phyloP scores from a whole-genome alignment of 495 filamentous ascomycete species.

The Penicillium silybi region DNA sequence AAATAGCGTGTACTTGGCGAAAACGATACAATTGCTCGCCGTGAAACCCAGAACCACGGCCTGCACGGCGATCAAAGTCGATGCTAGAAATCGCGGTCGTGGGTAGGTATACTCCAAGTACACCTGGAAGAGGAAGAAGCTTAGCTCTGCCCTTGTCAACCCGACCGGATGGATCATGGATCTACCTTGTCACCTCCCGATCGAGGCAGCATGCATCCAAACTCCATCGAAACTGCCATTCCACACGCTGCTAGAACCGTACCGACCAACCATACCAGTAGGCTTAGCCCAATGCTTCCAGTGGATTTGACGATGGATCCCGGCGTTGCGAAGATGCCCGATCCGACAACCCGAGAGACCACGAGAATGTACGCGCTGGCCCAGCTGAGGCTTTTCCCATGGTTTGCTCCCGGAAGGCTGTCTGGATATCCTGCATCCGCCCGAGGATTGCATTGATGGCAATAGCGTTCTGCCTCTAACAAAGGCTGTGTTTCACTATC shows the following conservation, averaged over 20 bases:
- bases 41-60: constrained; percentile 69
- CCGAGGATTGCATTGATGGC: constrained; percentile 1
- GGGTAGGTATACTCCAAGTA: constrained; percentile 77
- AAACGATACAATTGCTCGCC: constrained; percentile 43
- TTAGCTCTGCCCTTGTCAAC: constrained; percentile 2
- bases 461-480: constrained; percentile 10
- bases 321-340: constrained; percentile 72
- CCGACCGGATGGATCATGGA: neutral
- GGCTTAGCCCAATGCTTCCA: constrained; percentile 62
- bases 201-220: constrained; percentile 67
- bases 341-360: constrained; percentile 71
- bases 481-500: constrained; percentile 28
- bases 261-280: constrained; percentile 62
- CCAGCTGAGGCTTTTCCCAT: constrained; percentile 51
- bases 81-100: constrained; percentile 63
- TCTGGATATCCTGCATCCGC: constrained; percentile 4
- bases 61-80: constrained; percentile 62
- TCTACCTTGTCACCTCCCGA: constrained; percentile 63
- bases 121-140: constrained; percentile 34
- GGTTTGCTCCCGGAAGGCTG: constrained; percentile 10
- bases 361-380: constrained; percentile 69
- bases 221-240: constrained; percentile 60
- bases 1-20: constrained; percentile 44
- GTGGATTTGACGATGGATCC: constrained; percentile 62
- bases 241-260: constrained; percentile 58